A percentile compares a stretch with the other conserved stretches of the same genome.
phyloP scores from a whole-genome alignment of 2,329 filamentous ascomycete genomes.

The Talaromyces funiculosus region DNA sequence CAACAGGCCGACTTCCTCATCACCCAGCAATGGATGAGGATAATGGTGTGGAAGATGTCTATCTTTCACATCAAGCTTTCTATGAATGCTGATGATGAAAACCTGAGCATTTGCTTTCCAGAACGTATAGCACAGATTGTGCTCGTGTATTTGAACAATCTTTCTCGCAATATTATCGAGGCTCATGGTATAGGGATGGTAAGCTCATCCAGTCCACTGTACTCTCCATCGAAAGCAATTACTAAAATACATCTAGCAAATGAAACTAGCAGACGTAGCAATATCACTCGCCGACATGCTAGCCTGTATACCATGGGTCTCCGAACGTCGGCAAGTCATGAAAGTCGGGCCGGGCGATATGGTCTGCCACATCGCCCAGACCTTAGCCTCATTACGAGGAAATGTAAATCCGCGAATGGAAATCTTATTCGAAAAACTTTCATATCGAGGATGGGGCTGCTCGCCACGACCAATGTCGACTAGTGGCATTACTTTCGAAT shows the following conservation, averaged over 20 bases:
- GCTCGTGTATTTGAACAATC: slow-evolving; percentile 10
- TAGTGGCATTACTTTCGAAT: not conserved
- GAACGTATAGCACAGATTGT: slow-evolving; percentile 10
- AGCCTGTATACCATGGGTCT: slow-evolving; percentile 11
- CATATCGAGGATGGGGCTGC: slow-evolving; percentile 10
- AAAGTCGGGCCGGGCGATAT: slow-evolving; percentile 11
- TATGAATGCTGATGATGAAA: slow-evolving; percentile 11
- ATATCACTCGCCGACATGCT: slow-evolving; percentile 14
- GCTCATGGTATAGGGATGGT: slow-evolving; percentile 15
- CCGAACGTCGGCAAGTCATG: slow-evolving; percentile 11
- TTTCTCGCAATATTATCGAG: slow-evolving; percentile 14
- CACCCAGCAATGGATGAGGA: slow-evolving; percentile 14
- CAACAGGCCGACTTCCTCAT: slow-evolving; percentile 14
- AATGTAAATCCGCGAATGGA: slow-evolving; percentile 14
- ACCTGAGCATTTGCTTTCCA: slow-evolving; percentile 11
- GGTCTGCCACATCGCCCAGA: slow-evolving; percentile 9
- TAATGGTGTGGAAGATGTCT: slow-evolving; percentile 14
- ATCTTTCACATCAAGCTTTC: slow-evolving; percentile 14
- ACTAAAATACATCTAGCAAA: slow-evolving; percentile 4
- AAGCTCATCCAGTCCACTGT: not conserved
- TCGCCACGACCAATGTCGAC: not conserved
- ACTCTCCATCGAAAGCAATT: not conserved
- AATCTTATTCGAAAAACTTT: slow-evolving; percentile 12
- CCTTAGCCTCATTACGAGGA: slow-evolving; percentile 11
- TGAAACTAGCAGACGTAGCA: slow-evolving; percentile 14